Evolutionary conservation across 2,329 filamentous ascomycete species (phyloP).

Genomic region (Plectosphaerella plurivora): DNA sequence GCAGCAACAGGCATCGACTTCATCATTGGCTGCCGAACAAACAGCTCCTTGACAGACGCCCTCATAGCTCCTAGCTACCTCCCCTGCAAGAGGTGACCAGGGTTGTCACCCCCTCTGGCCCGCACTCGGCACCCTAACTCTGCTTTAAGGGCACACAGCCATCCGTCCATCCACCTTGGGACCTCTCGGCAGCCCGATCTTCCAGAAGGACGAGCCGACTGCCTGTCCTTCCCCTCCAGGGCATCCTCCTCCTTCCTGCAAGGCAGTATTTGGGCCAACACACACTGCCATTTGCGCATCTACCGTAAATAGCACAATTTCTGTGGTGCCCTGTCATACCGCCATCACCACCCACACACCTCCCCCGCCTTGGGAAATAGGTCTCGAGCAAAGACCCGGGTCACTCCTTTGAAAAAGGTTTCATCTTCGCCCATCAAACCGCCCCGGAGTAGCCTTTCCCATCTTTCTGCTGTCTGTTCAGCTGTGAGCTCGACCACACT

Average conservation of each 20-base stretch:
- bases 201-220: conserved; percentile 2
- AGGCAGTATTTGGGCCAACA: conserved; percentile 11
- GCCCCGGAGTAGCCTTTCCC: conserved; percentile 2
- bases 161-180: not conserved
- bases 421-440: not conserved
- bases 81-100: no score
- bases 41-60: no score
- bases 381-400: conserved; percentile 1
- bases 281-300: conserved; percentile 7
- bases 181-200: conserved; percentile 7
- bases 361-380: not conserved
- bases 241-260: not conserved
- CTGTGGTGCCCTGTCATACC: conserved; percentile 9
- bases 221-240: not conserved
- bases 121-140: no score
- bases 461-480: no score
- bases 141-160: not conserved
- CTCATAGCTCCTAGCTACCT: no score
- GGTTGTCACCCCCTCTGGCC: no score
- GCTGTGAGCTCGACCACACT: no score
- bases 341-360: conserved; percentile 6
- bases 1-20: no score
- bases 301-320: conserved; percentile 13
- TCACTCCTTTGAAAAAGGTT: conserved; percentile 6
- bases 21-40: no score